Conservation (phyloP, 768 basidiomycete species). For the Terana coerulea region DNA sequence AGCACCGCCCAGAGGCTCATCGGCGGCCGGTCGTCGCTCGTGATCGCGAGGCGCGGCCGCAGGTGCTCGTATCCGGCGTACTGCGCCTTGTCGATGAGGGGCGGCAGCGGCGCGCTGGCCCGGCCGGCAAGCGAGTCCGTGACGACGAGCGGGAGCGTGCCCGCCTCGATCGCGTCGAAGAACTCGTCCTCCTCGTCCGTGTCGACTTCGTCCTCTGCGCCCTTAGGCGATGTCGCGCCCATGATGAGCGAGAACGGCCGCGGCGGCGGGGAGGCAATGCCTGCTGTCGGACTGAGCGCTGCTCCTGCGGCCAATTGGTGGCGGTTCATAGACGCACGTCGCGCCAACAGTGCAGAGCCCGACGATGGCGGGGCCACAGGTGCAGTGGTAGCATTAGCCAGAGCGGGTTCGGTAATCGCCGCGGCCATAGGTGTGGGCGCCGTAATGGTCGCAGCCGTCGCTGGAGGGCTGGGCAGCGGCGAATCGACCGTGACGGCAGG, state of each 20-base stretch:
- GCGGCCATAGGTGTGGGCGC: not conserved
- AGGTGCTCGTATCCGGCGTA: slow-evolving; percentile 71
- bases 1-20: slow-evolving; percentile 93
- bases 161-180: slow-evolving; percentile 92
- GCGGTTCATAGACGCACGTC: not conserved
- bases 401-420: not conserved
- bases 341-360: slow-evolving; percentile 1
- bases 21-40: slow-evolving; percentile 74
- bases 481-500: not conserved
- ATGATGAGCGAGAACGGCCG: slow-evolving; percentile 12
- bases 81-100: slow-evolving; percentile 36
- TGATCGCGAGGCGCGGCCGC: slow-evolving; percentile 56
- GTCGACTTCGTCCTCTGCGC: slow-evolving; percentile 32
- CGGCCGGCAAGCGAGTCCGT: slow-evolving; percentile 57
- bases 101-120: slow-evolving; percentile 29
- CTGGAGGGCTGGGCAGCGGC: not conserved
- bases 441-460: too few species aligned
- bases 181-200: slow-evolving; percentile 94
- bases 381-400: not conserved
- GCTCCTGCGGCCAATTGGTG: not conserved
- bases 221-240: slow-evolving; percentile 3
- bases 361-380: slow-evolving; percentile 1
- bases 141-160: slow-evolving; percentile 69
- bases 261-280: not conserved
- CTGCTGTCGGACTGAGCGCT: too few species aligned